Percentiles rank a stretch among this genome's conserved stretches.
These are phyloP conservation scores for Tricholoma hemisulphureum DNA, from an alignment of 768 basidiomycete species.

Conservation along the genomic window DNA sequence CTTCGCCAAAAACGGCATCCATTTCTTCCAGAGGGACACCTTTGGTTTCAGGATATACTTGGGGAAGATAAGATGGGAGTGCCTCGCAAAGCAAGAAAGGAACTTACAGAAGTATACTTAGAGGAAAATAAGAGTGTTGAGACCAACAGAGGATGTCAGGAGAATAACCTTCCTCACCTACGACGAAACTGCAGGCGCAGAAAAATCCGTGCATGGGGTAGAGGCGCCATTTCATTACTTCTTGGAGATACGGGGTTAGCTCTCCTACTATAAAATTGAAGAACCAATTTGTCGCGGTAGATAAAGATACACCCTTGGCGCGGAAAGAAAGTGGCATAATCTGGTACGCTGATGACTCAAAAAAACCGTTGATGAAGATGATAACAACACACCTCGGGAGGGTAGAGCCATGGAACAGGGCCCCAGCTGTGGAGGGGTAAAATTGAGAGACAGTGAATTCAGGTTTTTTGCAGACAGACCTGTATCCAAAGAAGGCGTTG, in stretches of 20 bases:
- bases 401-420: conserved; percentile 84
- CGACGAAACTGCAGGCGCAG: conserved; percentile 80
- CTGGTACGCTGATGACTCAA: conserved; percentile 34
- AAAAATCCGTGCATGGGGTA: conserved; percentile 97
- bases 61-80: conserved; percentile 2
- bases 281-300: conserved; percentile 87
- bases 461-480: conserved; percentile 33
- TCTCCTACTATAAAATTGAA: conserved; percentile 92
- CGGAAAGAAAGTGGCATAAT: conserved; percentile 89
- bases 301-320: conserved; percentile 94
- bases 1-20: conserved; percentile 89
- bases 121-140: conserved; percentile 3
- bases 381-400: conserved; percentile 62
- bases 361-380: not conserved
- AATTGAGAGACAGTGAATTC: not conserved
- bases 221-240: conserved; percentile 83
- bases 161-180: conserved; percentile 46
- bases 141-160: not conserved
- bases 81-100: not conserved
- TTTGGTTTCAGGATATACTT: conserved; percentile 88
- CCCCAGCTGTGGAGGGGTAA: conserved; percentile 58
- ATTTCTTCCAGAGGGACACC: conserved; percentile 88
- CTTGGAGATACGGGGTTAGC: conserved; percentile 83
- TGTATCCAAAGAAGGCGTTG: conserved; percentile 93
- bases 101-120: conserved; percentile 75